These are phyloP conservation scores for Kwoniella sp. DNA, from an alignment of 768 basidiomycete genomes.

Conservation along the genomic window DNA sequence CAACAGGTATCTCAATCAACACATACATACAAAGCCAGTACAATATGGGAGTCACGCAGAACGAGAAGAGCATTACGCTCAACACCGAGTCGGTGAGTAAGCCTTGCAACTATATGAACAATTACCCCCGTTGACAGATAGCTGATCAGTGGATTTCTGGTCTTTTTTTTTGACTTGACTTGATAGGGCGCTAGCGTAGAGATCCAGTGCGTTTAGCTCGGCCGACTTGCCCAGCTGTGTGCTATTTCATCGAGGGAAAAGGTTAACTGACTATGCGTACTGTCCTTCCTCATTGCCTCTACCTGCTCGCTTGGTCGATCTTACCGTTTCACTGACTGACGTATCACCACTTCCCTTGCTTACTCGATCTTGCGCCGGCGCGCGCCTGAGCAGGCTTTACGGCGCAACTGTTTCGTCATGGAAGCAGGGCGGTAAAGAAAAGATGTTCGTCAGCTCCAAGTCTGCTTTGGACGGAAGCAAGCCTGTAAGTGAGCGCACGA, in stretches of 20 bases:
- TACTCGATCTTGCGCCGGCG: no score
- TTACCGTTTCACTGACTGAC: no score
- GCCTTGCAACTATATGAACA: not conserved
- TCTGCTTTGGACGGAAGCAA: slow-evolving; percentile 78
- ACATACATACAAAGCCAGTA: not conserved
- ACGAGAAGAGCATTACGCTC: slow-evolving; percentile 39
- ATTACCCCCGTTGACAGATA: no score
- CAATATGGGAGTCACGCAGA: slow-evolving; percentile 46
- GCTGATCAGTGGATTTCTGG: no score
- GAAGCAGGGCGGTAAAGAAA: slow-evolving; percentile 66
- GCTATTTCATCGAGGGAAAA: no score
- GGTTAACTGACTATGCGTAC: no score
- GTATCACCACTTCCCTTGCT: no score
- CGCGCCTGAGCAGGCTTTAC: slow-evolving; percentile 64
- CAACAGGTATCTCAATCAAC: no score
- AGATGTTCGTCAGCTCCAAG: slow-evolving; percentile 79
- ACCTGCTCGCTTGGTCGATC: no score
- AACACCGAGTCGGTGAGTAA: slow-evolving; percentile 38
- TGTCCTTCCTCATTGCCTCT: no score
- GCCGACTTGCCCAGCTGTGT: no score
- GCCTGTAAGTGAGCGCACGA: slow-evolving; percentile 60
- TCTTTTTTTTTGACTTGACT: no score
- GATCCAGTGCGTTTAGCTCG: slow-evolving; percentile 39
- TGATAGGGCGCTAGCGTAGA: slow-evolving; percentile 41
- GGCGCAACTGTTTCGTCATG: slow-evolving; percentile 88